Evolutionary conservation across 192 early-diverging fungal species (phyloP).

Genomic region (Backusella circina): DNA sequence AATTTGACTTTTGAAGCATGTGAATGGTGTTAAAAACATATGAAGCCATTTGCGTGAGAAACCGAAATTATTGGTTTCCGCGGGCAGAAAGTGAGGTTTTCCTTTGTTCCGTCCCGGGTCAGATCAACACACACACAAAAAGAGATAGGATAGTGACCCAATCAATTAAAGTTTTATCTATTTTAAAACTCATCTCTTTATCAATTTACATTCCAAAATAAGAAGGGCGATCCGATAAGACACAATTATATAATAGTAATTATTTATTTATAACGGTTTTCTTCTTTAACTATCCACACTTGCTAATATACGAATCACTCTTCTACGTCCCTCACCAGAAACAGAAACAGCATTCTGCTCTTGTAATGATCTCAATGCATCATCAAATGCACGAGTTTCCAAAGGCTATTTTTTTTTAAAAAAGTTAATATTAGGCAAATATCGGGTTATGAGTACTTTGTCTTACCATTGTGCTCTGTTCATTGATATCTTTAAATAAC

Average conservation of each 20-base stretch:
- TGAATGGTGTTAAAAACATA: not conserved
- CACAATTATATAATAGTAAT: not conserved
- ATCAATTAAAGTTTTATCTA: not conserved
- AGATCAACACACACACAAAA: not conserved
- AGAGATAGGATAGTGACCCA: not conserved
- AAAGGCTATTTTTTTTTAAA: slow-evolving; percentile 29
- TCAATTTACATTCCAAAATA: not conserved
- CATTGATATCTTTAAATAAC: slow-evolving; percentile 45
- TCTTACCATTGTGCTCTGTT: slow-evolving; percentile 41
- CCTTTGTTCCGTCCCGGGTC: not conserved
- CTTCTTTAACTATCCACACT: not conserved
- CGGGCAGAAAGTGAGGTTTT: not conserved
- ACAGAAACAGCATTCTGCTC: slow-evolving; percentile 44
- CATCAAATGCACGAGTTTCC: slow-evolving; percentile 51
- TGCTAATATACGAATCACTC: slow-evolving; percentile 24
- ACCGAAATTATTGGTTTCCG: not conserved
- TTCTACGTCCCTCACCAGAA: slow-evolving; percentile 37
- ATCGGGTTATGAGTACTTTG: not conserved
- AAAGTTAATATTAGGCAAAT: not conserved
- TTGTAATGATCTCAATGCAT: slow-evolving; percentile 50
- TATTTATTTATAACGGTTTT: not conserved
- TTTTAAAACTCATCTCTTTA: not conserved
- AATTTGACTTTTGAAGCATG: not conserved
- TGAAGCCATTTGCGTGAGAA: not conserved
- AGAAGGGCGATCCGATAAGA: not conserved